Percentiles rank a stretch among this genome's conserved stretches.
These are phyloP conservation scores for Pestalotiopsis sp. DNA, from an alignment of 2,329 filamentous ascomycete genomes.

Conservation along the genomic window DNA sequence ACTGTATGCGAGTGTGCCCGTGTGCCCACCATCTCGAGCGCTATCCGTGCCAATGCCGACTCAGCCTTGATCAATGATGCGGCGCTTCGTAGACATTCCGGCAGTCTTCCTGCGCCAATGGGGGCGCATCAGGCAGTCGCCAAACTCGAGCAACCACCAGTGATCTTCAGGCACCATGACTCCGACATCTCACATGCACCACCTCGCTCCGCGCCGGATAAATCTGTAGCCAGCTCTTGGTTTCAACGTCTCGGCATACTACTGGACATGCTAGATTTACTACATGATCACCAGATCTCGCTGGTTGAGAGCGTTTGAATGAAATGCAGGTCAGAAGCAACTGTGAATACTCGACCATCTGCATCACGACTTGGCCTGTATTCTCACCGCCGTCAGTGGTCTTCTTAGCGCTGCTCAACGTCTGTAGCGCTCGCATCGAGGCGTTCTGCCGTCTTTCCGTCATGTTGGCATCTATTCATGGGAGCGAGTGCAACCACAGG, in stretches of 20 bases:
- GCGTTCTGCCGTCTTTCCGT: not conserved
- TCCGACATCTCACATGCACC: not conserved
- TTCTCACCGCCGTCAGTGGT: too few relatives aligned
- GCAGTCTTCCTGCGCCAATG: not conserved
- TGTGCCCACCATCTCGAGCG: not conserved
- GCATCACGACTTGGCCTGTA: too few relatives aligned
- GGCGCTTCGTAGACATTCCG: not conserved
- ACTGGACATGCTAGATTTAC: not conserved
- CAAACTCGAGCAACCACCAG: not conserved
- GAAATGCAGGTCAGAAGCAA: too few relatives aligned
- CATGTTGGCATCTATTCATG: not conserved
- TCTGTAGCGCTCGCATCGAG: too few relatives aligned
- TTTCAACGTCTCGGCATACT: not conserved
- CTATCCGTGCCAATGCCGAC: not conserved
- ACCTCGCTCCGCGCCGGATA: not conserved
- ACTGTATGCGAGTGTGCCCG: not conserved
- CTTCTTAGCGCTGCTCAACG: too few relatives aligned
- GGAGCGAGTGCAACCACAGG: not conserved
- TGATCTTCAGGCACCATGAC: conserved; percentile 3
- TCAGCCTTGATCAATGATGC: conserved; percentile 7
- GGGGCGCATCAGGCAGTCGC: not conserved
- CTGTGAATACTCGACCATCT: too few relatives aligned
- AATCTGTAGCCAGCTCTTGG: not conserved
- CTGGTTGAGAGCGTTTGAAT: too few relatives aligned
- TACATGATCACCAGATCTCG: not conserved